These are phyloP conservation scores for Trichaptum fuscoviolaceum DNA, from an alignment of 768 basidiomycete genomes.

Conservation along the genomic window DNA sequence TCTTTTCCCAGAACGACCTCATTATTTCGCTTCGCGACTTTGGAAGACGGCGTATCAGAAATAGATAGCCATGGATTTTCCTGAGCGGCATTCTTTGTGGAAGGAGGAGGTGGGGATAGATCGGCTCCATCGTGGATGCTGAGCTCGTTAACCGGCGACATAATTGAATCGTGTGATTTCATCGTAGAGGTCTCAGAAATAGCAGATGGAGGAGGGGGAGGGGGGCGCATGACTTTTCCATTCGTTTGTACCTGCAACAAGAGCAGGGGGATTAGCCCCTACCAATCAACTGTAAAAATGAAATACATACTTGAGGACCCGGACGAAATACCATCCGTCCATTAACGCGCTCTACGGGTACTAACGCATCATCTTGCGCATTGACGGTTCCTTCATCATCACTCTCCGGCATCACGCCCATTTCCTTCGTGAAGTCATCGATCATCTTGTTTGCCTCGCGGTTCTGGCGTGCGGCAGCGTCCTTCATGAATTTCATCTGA, in stretches of 20 bases:
- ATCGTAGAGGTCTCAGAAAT: conserved; percentile 1
- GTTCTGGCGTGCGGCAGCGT: conserved; percentile 70
- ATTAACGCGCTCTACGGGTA: conserved; percentile 51
- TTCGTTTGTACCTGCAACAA: neutral
- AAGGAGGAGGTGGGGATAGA: conserved; percentile 7
- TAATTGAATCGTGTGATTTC: neutral
- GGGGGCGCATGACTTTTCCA: neutral
- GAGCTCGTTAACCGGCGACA: neutral
- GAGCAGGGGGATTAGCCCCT: no score
- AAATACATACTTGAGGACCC: conserved; percentile 28
- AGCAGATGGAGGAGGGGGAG: conserved; percentile 4
- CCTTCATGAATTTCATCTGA: conserved; percentile 98
- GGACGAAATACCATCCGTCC: conserved; percentile 65
- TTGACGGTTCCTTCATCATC: conserved; percentile 27
- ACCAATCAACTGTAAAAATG: neutral
- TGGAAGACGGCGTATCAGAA: conserved; percentile 29
- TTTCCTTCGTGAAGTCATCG: conserved; percentile 69
- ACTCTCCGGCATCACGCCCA: conserved; percentile 40
- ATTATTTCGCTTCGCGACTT: conserved; percentile 65
- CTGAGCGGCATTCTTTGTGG: conserved; percentile 18
- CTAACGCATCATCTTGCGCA: conserved; percentile 27
- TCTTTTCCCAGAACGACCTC: conserved; percentile 66
- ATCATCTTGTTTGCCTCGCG: conserved; percentile 52
- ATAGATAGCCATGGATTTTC: conserved; percentile 80
- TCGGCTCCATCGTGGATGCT: neutral